Evolutionary conservation across 345 rosid genomes (phyloP).

Genomic region (Aegle marmelos): DNA sequence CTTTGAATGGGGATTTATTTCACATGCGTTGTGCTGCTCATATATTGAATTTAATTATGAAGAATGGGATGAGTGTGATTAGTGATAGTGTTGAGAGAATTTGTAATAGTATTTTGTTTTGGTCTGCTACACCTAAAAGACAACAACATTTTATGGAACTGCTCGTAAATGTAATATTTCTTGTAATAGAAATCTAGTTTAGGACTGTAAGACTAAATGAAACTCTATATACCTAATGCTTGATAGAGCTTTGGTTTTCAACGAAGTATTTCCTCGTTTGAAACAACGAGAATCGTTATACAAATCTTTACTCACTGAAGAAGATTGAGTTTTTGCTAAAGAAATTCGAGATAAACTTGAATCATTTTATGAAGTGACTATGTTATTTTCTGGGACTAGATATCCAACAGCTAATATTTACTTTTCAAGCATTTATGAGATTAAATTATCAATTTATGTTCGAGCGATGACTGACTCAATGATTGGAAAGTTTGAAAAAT

Average conservation of each 20-base stretch:
- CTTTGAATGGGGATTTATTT: neutral
- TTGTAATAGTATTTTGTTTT: neutral
- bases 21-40: neutral
- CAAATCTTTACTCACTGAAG: neutral
- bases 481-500: conserved; percentile 7
- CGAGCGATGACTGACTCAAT: neutral
- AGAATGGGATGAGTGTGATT: neutral
- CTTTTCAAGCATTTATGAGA: conserved; percentile 10
- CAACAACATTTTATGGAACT: neutral
- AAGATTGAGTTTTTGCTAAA: neutral
- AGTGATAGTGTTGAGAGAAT: neutral
- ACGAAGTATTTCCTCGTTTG: neutral
- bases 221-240: neutral
- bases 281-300: neutral
- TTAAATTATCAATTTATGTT: neutral
- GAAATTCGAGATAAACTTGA: neutral
- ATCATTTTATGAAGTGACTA: neutral
- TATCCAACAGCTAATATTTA: neutral
- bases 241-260: neutral
- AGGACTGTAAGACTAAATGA: neutral
- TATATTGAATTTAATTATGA: neutral
- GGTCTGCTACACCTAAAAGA: neutral
- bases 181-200: neutral
- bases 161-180: neutral
- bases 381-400: neutral